A percentile compares a stretch with the other conserved stretches of the same genome.
Evolutionary conservation across 176 grass and related monocot species (phyloP).

Genomic region (Oryza glumipatula): DNA sequence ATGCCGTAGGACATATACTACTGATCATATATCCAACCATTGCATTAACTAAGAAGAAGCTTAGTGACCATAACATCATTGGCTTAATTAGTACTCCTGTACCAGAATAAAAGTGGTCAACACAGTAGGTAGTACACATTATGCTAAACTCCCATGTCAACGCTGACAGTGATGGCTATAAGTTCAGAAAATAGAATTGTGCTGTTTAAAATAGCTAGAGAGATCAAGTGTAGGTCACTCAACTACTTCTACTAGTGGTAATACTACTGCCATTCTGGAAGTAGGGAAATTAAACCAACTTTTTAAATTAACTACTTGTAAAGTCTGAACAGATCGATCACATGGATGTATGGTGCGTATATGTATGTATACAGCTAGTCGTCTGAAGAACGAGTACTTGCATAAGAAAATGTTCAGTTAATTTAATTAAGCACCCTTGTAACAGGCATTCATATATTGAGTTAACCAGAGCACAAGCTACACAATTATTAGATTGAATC

Average conservation of each 20-base stretch:
- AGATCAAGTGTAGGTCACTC: neutral
- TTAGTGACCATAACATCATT: neutral
- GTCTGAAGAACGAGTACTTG: neutral
- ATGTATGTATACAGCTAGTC: neutral
- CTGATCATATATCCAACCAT: neutral
- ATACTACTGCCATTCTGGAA: neutral
- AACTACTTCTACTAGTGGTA: neutral
- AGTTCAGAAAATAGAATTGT: neutral
- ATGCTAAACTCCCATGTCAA: neutral
- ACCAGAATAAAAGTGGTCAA: slow-evolving; percentile 11
- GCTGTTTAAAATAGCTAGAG: neutral
- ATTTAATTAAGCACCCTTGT: neutral
- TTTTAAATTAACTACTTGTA: neutral
- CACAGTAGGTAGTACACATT: neutral
- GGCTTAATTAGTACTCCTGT: neutral
- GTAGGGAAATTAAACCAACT: neutral
- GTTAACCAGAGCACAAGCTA: neutral
- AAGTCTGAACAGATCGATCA: neutral
- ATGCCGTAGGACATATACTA: neutral
- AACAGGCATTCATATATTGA: neutral
- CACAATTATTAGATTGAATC: neutral
- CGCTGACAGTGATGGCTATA: neutral
- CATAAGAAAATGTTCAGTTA: neutral
- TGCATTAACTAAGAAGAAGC: neutral
- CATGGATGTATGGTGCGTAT: neutral